Conservation (phyloP, 164 flowering plant species). For the Nymphaea thermarum region DNA sequence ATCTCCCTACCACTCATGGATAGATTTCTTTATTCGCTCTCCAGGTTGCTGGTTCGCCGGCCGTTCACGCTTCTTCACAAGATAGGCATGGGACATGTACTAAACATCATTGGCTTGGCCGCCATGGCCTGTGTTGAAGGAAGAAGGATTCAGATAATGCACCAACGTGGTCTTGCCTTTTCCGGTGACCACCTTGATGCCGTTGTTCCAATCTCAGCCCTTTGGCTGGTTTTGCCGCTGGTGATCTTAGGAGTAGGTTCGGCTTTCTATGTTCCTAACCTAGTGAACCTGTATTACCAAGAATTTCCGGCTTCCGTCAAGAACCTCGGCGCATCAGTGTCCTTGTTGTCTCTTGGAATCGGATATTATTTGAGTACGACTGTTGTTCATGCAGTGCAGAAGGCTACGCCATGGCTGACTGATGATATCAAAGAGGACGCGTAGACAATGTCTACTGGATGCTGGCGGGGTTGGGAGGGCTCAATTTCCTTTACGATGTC, state of each 20-base stretch:
- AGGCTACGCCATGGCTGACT: conserved; percentile 28
- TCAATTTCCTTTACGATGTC: conserved; percentile 24
- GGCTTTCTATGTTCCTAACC: conserved; percentile 45
- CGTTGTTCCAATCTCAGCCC: conserved; percentile 23
- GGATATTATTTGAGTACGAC: conserved; percentile 26
- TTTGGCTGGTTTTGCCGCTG: conserved; percentile 39
- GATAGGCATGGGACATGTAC: conserved; percentile 13
- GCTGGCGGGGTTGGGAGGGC: conserved; percentile 17
- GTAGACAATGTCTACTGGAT: conserved; percentile 35
- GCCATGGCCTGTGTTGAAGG: conserved; percentile 9
- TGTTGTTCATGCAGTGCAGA: conserved; percentile 11
- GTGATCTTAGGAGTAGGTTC: conserved; percentile 33
- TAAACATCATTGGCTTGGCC: conserved; percentile 9
- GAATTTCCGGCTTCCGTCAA: conserved; percentile 24
- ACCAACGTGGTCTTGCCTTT: conserved; percentile 31
- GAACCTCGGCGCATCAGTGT: conserved; percentile 27
- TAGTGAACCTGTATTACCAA: conserved; percentile 31
- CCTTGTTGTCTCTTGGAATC: conserved; percentile 15
- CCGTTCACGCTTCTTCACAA: conserved; percentile 8
- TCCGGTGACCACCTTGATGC: background rate
- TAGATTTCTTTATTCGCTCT: conserved; percentile 4
- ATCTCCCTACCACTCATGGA: conserved; percentile 28
- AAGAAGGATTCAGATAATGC: conserved; percentile 24
- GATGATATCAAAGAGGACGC: conserved; percentile 29
- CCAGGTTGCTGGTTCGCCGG: conserved; percentile 8